phyloP scores from a whole-genome alignment of 2,329 filamentous ascomycete genomes.

The Xylariaceae sp. region DNA sequence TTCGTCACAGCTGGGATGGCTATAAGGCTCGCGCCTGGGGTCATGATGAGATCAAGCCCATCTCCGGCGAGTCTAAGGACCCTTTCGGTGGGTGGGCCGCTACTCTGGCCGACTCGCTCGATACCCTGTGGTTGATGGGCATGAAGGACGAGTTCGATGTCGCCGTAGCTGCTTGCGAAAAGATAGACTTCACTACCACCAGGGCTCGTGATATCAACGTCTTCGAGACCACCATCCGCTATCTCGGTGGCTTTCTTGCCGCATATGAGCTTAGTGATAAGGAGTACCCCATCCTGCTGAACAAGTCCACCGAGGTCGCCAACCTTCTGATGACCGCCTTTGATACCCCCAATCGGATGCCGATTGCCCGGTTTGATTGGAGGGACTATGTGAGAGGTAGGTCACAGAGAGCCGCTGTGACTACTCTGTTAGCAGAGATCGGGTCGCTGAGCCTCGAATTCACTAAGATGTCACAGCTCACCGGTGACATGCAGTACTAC shows the following conservation, averaged over 20 bases:
- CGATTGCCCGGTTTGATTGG: constrained; percentile 56
- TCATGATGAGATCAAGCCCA: constrained; percentile 58
- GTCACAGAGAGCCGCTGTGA: constrained; percentile 41
- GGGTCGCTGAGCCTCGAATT: constrained; percentile 60
- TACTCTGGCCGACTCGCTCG: constrained; percentile 63
- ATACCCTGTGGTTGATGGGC: constrained; percentile 72
- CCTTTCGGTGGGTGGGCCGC: constrained; percentile 65
- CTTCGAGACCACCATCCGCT: constrained; percentile 69
- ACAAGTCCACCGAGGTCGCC: constrained; percentile 60
- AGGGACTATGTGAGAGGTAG: constrained; percentile 44
- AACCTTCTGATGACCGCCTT: constrained; percentile 63
- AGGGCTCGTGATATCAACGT: constrained; percentile 52
- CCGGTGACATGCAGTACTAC: constrained; percentile 56
- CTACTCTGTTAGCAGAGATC: constrained; percentile 45
- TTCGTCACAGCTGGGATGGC: constrained; percentile 53
- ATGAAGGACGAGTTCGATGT: constrained; percentile 61
- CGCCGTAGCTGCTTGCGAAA: constrained; percentile 54
- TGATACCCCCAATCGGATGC: constrained; percentile 66
- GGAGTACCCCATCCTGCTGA: constrained; percentile 49
- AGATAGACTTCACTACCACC: constrained; percentile 59
- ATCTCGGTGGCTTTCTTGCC: constrained; percentile 65
- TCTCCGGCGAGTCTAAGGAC: constrained; percentile 49
- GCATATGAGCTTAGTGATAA: constrained; percentile 63
- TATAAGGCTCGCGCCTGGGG: constrained; percentile 63
- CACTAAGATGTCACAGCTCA: constrained; percentile 61